Evolutionary conservation across 805 yeast genomes (phyloP), one percentile per base, ranked within the genome.

Genomic region (Yarrowia bubula): DNA sequence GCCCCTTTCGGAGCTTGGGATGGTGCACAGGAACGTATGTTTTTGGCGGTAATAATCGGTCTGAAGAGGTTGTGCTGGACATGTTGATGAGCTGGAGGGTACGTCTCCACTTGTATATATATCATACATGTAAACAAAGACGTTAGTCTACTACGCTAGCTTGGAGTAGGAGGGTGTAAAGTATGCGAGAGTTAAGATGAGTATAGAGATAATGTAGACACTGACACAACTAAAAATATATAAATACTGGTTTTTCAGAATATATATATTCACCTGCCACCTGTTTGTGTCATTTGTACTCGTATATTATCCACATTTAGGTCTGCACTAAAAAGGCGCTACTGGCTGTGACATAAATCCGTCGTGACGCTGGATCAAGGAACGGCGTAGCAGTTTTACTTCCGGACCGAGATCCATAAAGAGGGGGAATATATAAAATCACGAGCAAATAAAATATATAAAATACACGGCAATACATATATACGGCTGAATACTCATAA

Each of bases 311-410:
- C 10, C n/a, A 8, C 9, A 6, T 11, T 13, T 31, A 8, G 13
- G 8, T n/a, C 31, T 38, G 13, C 55, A 14, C 55, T 48, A 48
- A 48, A 47, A 22, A 48, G 41, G 8, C 41, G 31, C 55, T 48
- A 48, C 18, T 33, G 15, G 7, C 41, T 11, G 55, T 48, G 55
- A 35, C 55, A 48, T 48, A 48, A 48, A 48, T 48, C 55, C 55
- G 55, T 48, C 55, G 55, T 18, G 35, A 48, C 55, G 55, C 32
- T 14, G 55, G 15, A 6, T 35, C 38, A 35, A 35, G 8, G 38
- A 22, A 22, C 28, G 28, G 28, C 28, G 28, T 22, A 22, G 3
- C 5, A 5, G 3, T 22, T 22, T 22, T 22, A 22, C 28, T 22
- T 22, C 28, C 28, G 28, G 28, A 22, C 28, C 28, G 28, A 22